A percentile compares a stretch with the other conserved stretches of the same genome.
These are phyloP conservation scores for Mycena albidolilacea DNA, from an alignment of 768 basidiomycete genomes.

Conservation along the genomic window DNA sequence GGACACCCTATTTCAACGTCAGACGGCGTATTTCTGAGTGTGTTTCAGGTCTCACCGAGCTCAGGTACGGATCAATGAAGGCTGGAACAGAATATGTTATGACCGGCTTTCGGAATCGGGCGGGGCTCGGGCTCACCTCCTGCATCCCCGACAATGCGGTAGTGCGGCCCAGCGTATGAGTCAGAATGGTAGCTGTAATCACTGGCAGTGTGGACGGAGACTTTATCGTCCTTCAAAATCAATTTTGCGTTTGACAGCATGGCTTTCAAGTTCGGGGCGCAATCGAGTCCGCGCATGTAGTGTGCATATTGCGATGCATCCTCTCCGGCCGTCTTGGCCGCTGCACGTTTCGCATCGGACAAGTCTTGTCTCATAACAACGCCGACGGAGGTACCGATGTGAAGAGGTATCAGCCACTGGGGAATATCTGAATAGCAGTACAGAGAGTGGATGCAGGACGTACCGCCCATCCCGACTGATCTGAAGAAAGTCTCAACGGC, in stretches of 20 bases:
- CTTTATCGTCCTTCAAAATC: neutral
- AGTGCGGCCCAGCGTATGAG: neutral
- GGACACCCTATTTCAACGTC: neutral
- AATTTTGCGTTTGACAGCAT: neutral
- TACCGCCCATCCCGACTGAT: neutral
- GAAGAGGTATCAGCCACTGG: neutral
- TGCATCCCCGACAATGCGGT: neutral
- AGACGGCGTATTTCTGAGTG: neutral
- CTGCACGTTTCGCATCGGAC: constrained; percentile 1
- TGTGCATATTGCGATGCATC: neutral
- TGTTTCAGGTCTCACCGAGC: neutral
- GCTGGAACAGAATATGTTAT: neutral
- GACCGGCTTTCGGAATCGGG: neutral
- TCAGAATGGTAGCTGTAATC: constrained; percentile 1
- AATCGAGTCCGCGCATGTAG: constrained; percentile 3
- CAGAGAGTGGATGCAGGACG: too few relatives aligned
- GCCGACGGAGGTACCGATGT: neutral
- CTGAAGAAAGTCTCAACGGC: neutral
- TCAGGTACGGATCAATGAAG: constrained; percentile 2
- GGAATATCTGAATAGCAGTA: too few relatives aligned
- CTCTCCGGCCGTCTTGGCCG: neutral
- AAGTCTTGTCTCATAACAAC: neutral
- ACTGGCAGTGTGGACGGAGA: neutral
- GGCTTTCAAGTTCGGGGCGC: neutral
- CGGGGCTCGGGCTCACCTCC: neutral